Base-by-base conservation (phyloP, 441 rosid species). In the Gossypium lobatum region DNA sequence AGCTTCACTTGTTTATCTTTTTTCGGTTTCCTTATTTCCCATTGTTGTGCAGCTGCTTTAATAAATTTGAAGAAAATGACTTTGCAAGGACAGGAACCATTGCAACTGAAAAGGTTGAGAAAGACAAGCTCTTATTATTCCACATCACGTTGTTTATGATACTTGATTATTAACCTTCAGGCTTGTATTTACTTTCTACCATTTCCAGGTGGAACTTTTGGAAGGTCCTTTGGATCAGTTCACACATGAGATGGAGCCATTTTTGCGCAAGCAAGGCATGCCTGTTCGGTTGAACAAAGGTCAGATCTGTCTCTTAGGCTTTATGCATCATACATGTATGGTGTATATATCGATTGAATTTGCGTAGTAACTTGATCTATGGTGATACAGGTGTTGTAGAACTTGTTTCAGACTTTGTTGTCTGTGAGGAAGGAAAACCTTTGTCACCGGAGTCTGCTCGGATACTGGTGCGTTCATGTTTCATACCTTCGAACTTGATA, bases 211-310 rank as follows among this genome's bases (percentile, higher is more conserved):
- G 78, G 98, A 88, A 80, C 90, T 93, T 25, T 75, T 79, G 70
- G 96, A 91, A 80, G 99, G 97, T 50, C 97, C 95, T 79, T 77
- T 96, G 74, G 90, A 89, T 64, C 98, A 93, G 79, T 93, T 96
- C 82, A 84, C 97, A 4, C 98, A 92, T 88, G 99, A 96, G 77
- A 93, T 96, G 99, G 99, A 96, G 83, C 99, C 99, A 3, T 83
- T 89, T 68, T 74, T 93, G 73, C 91, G 98, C 67, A 93, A 92
- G 78, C 99, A 91, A 83, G 97, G 96, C 53, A 77, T 96, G 93
- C 99, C 98, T 75, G 98, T 96, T 75, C 86, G 98, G 68, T 83
- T 96, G 81, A 96, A 92, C 87, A 88, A 83, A 87, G 97, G 99
- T 95, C 53, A 28, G 37, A 45, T 74, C 57, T 9, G 9, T 74